These are phyloP conservation scores for Spizellomyces sp. DNA, from an alignment of 192 early-diverging fungal genomes.

Conservation along the genomic window DNA sequence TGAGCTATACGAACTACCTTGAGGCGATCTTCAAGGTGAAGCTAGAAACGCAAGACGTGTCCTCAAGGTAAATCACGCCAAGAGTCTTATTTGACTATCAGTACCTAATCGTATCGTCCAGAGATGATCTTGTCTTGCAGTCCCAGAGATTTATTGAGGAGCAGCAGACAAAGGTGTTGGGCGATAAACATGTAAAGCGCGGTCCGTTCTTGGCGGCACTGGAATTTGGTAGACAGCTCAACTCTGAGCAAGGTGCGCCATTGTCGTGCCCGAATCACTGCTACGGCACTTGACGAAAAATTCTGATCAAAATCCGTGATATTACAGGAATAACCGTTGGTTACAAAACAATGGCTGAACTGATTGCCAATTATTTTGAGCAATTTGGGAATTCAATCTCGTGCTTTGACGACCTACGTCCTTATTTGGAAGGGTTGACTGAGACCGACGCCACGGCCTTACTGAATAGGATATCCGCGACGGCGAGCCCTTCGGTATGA, in stretches of 20 bases:
- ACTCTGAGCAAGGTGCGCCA: background rate
- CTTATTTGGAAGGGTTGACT: constrained; percentile 44
- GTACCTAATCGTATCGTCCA: no score
- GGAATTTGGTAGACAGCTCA: constrained; percentile 39
- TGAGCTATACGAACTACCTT: constrained; percentile 60
- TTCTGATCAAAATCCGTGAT: no score
- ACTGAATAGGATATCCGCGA: background rate
- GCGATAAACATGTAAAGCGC: constrained; percentile 50
- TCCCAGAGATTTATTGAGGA: constrained; percentile 43
- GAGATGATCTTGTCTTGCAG: constrained; percentile 7
- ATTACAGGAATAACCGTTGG: background rate
- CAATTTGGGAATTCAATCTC: constrained; percentile 66
- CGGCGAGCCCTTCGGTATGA: background rate
- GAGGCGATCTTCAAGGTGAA: constrained; percentile 53
- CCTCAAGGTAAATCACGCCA: no score
- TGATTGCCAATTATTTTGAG: constrained; percentile 58
- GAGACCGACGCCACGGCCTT: background rate
- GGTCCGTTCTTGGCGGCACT: constrained; percentile 75
- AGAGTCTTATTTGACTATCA: no score
- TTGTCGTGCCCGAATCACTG: no score
- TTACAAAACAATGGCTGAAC: constrained; percentile 10
- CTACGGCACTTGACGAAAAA: no score
- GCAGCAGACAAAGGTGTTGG: constrained; percentile 38
- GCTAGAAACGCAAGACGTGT: background rate
- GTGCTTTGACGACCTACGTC: constrained; percentile 76